phyloP scores from a whole-genome alignment of 257 asterid species.

The Solanum sitiens region DNA sequence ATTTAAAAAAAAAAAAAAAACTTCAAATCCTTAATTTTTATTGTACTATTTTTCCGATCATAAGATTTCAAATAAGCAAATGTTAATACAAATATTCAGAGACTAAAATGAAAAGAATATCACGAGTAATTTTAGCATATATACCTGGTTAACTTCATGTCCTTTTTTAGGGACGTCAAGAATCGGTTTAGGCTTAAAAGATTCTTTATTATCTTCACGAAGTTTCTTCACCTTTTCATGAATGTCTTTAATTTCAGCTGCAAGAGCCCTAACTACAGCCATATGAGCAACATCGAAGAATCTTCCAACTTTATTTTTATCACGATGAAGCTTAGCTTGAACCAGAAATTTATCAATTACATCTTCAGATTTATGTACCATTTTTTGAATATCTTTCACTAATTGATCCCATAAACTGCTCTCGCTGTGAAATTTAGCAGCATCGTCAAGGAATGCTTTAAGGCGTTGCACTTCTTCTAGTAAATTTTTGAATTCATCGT shows the following conservation, averaged over 20 bases:
- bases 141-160: not conserved
- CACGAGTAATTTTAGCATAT: not conserved
- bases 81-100: too few relatives aligned
- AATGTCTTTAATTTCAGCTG: not conserved
- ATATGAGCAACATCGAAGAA: not conserved
- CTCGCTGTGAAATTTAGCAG: not conserved
- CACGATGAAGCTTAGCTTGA: not conserved
- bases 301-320: not conserved
- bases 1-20: too few relatives aligned
- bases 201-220: not conserved
- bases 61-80: too few relatives aligned
- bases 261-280: not conserved
- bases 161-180: not conserved
- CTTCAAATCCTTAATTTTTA: too few relatives aligned
- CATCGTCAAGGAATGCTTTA: not conserved
- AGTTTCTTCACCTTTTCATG: not conserved
- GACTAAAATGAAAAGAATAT: too few relatives aligned
- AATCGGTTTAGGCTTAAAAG: not conserved
- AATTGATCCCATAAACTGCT: not conserved
- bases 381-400: not conserved
- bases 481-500: not conserved
- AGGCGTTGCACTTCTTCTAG: not conserved
- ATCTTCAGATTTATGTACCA: not conserved
- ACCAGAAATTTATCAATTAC: not conserved
- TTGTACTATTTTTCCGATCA: too few relatives aligned